Base-by-base conservation (phyloP, 2,329 filamentous ascomycete genomes). In the Aspergillus brasiliensis region DNA sequence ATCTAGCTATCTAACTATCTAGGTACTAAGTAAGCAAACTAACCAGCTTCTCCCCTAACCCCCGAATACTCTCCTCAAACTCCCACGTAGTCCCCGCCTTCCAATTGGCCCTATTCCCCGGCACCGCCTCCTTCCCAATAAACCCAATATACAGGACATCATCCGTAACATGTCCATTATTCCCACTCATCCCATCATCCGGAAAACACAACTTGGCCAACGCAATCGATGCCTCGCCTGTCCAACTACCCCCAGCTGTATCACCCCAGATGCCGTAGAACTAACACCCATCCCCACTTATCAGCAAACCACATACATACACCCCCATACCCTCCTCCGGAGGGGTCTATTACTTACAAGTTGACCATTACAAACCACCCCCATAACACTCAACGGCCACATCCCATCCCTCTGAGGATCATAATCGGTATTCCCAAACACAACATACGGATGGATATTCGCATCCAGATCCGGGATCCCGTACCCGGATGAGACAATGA, bases 121-220 rank as follows among this genome's bases (percentile, higher is more conserved):
- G 85, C 0, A 87, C 83, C 0, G 87, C 85, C 5, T 83, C 80
- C 0, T 71, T 58, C 1, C 86, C 86, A 0, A 77, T 77, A 67
- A 89, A 89, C 0, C 84, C 87, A 51, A 89, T 78, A 71, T 84
- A 89, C 37, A 89, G 72, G 0, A 89, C 84, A 69, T 89, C 85
- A 34, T 84, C 79, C 15, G 77, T 72, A 42, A 79, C 79, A 70
- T 88, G 82, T 1, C 87, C 86, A 56, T 73, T 77, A 69, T 87
- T 75, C 2, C 86, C 87, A 38, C 75, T 84, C 31, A 89, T 75
- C 1, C 69, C 69, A 15, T 76, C 69, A 5, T 76, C 73, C 0
- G 46, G 46, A 67, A 81, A 88, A 69, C 86, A 88, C 19, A 82
- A 75, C 31, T 83, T 83, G 2, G 83, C 86, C 7, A 88, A 77